A percentile compares a stretch with the other conserved stretches of the same genome.
Conservation (phyloP, 2,329 filamentous ascomycete genomes). For the Xylaria sp. region DNA sequence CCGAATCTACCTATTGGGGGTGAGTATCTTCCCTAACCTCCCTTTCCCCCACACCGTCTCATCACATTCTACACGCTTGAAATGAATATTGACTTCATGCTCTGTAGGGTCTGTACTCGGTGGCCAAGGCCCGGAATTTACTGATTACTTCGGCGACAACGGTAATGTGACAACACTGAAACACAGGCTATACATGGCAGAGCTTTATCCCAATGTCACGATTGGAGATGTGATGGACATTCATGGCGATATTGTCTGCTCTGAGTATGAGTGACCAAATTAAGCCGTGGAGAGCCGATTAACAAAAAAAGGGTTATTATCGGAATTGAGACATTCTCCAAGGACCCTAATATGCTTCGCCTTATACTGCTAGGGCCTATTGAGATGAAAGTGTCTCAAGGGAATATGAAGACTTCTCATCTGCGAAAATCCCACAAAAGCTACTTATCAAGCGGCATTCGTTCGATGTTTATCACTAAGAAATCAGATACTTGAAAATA, state of each 20-base stretch:
- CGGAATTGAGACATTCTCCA: too few relatives aligned
- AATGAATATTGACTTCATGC: neutral
- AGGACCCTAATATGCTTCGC: too few relatives aligned
- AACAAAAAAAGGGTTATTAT: too few relatives aligned
- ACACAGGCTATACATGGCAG: slow-evolving; percentile 23
- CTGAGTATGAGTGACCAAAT: slow-evolving; percentile 19
- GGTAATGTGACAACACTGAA: slow-evolving; percentile 31
- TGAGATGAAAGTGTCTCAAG: too few relatives aligned
- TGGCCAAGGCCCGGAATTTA: slow-evolving; percentile 28
- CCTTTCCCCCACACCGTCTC: neutral
- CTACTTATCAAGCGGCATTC: too few relatives aligned
- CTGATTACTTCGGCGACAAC: slow-evolving; percentile 35
- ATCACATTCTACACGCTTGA: too few relatives aligned
- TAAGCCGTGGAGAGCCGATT: neutral
- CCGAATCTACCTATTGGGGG: slow-evolving; percentile 36
- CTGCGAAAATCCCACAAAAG: too few relatives aligned
- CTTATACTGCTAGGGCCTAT: too few relatives aligned
- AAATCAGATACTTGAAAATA: too few relatives aligned
- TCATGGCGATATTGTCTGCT: slow-evolving; percentile 17
- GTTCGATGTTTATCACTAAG: too few relatives aligned
- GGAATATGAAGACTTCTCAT: too few relatives aligned
- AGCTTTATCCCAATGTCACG: slow-evolving; percentile 26
- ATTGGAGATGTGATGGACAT: slow-evolving; percentile 33
- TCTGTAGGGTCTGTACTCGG: slow-evolving; percentile 23
- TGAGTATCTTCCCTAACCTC: neutral